Conservation (phyloP, 768 basidiomycete genomes). For the Leccinum variicolor region DNA sequence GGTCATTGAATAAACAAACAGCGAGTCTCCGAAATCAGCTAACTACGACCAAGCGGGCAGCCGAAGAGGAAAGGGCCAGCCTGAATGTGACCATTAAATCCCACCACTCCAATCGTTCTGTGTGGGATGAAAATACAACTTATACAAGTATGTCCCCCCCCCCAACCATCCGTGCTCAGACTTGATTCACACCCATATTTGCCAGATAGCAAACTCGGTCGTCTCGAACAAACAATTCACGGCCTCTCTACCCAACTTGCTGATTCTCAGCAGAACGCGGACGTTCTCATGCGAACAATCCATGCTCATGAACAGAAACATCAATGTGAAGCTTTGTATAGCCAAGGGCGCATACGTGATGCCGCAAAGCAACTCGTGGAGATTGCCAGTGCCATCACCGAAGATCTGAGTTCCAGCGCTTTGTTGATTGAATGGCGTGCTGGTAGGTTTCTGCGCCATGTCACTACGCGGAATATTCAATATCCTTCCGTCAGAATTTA, state of each 20-base stretch:
- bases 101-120: neutral
- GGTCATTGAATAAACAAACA: neutral
- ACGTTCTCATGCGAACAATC: neutral
- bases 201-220: neutral
- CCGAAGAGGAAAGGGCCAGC: neutral
- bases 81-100: neutral
- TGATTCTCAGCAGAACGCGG: neutral
- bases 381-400: neutral
- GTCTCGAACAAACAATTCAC: neutral
- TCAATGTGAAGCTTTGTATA: slow-evolving; percentile 5
- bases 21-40: neutral
- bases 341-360: neutral
- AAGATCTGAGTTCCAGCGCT: neutral
- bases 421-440: neutral
- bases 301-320: neutral
- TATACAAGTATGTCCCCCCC: neutral
- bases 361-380: neutral
- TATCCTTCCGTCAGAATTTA: neutral
- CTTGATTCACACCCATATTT: neutral
- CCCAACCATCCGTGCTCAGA: too few species aligned
- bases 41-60: neutral
- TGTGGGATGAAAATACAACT: neutral
- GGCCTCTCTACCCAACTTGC: neutral
- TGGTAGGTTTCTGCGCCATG: neutral
- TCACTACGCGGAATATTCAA: too few species aligned